Evolutionary conservation across 805 yeast species (phyloP), one percentile per base, ranked within the genome.

Genomic region (Starmera quercuum): DNA sequence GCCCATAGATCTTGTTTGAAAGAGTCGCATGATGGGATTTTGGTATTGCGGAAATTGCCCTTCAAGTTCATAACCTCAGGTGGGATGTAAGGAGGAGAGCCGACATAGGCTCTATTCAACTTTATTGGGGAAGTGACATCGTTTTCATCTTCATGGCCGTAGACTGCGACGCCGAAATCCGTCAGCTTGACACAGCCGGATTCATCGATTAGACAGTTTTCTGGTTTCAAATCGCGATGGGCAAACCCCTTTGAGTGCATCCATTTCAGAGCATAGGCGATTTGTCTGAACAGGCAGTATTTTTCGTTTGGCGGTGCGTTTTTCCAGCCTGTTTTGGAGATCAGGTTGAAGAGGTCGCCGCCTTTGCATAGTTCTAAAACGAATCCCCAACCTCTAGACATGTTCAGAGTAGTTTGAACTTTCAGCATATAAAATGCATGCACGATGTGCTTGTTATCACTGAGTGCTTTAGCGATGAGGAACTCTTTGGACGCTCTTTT

Each of bases 1-100:
- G 83, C 75, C 83, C 87, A 83, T 49, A 65, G 60, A 57, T 83
- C 94, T 66, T 81, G 73, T 40, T 68, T 66, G 46, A 74, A 76
- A 1, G 87, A 82, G 49, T 80, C 73, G 56, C 75, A 78, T 5
- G 69, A 57, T 20, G 52, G 49, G 15, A 45, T 53, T 32, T 53
- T 49, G 34, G 54, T 47, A 7, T 48, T 35, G n/a, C n/a, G n/a
- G n/a, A n/a, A n/a, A 34, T 51, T 56, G 25, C 61, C 69, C 38
- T 63, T 66, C 41, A 72, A 60, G 19, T 59, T 52, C 71, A 75
- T 69, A 12, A 81, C 83, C 55, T 83, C 92, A 2, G 94, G 92
- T 5, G 90, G 76, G 10, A 80, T 73, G 54, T 80, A 83, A 2
- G 92, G 92, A 4, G 92, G 85, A 1, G 88, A 80, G 2, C 94